phyloP scores from a whole-genome alignment of 1,139 yeast species.

The Sugiyamaella xylanicola region DNA sequence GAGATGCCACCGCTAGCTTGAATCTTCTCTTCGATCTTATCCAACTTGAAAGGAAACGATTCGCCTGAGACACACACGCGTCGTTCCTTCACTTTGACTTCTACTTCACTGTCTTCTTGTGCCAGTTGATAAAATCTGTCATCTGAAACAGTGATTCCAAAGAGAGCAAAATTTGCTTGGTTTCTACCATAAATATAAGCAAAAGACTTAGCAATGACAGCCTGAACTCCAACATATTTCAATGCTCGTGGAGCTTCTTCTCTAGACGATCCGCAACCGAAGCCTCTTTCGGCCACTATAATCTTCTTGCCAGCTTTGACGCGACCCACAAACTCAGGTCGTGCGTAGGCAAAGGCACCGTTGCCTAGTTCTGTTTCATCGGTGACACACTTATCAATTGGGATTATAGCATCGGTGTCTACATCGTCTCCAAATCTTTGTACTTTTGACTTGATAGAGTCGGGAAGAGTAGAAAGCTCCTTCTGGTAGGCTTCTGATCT shows the following conservation, averaged over 20 bases:
- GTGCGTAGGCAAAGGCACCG: constrained; percentile 25
- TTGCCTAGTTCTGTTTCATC: constrained; percentile 20
- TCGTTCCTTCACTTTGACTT: constrained; percentile 19
- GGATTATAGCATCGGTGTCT: constrained; percentile 27
- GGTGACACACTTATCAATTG: constrained; percentile 21
- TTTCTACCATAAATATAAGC: constrained; percentile 25
- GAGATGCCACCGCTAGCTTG: constrained; percentile 25
- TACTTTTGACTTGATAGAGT: constrained; percentile 18
- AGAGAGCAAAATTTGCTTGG: constrained; percentile 25
- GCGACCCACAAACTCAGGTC: constrained; percentile 23
- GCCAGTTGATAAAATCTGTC: constrained; percentile 23
- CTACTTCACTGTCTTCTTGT: constrained; percentile 21
- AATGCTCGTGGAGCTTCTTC: constrained; percentile 24
- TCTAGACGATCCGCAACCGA: constrained; percentile 26
- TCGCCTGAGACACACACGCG: constrained; percentile 19
- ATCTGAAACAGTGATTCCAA: constrained; percentile 22
- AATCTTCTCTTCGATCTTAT: constrained; percentile 21
- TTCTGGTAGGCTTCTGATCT: constrained; percentile 19
- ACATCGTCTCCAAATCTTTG: constrained; percentile 25
- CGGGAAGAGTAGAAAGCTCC: constrained; percentile 22
- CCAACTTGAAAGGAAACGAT: constrained; percentile 23
- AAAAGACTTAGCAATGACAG: constrained; percentile 25
- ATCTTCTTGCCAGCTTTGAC: constrained; percentile 21
- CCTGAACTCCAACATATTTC: constrained; percentile 22
- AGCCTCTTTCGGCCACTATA: constrained; percentile 25